phyloP scores from a whole-genome alignment of 2,329 filamentous ascomycete species.

The Phaeosphaeriaceae sp. region DNA sequence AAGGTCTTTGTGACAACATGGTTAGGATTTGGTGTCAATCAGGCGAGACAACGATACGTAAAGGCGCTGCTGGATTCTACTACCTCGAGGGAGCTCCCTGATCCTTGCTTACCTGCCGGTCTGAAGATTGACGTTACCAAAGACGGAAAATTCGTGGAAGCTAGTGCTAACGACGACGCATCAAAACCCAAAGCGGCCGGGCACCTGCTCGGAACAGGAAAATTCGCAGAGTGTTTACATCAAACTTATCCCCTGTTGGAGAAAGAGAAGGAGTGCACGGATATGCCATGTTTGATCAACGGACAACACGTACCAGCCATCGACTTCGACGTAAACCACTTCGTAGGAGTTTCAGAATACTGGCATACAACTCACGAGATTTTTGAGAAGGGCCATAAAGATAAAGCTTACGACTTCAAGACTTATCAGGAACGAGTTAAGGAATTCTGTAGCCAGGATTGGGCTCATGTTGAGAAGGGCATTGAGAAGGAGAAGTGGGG shows the following conservation, averaged over 20 bases:
- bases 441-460: conserved; percentile 83
- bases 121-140: conserved; percentile 74
- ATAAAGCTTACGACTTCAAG: conserved; percentile 84
- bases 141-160: conserved; percentile 67
- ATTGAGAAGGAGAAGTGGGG: conserved; percentile 72
- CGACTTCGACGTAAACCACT: conserved; percentile 96
- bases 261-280: conserved; percentile 83
- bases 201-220: conserved; percentile 79
- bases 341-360: conserved; percentile 96
- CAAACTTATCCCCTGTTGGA: conserved; percentile 85
- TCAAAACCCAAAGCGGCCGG: conserved; percentile 39
- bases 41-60: conserved; percentile 87
- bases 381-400: conserved; percentile 77
- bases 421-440: conserved; percentile 86
- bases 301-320: conserved; percentile 93
- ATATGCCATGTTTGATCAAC: conserved; percentile 86
- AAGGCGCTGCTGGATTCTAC: conserved; percentile 73
- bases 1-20: conserved; percentile 94
- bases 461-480: conserved; percentile 74
- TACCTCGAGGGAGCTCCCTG: conserved; percentile 72
- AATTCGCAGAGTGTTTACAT: conserved; percentile 82
- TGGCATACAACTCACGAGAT: conserved; percentile 98
- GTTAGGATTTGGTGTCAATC: conserved; percentile 96
- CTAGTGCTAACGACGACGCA: conserved; percentile 45
- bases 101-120: conserved; percentile 87